These are phyloP conservation scores for Haberlea rhodopensis DNA, from an alignment of 257 asterid species.

Conservation along the genomic window DNA sequence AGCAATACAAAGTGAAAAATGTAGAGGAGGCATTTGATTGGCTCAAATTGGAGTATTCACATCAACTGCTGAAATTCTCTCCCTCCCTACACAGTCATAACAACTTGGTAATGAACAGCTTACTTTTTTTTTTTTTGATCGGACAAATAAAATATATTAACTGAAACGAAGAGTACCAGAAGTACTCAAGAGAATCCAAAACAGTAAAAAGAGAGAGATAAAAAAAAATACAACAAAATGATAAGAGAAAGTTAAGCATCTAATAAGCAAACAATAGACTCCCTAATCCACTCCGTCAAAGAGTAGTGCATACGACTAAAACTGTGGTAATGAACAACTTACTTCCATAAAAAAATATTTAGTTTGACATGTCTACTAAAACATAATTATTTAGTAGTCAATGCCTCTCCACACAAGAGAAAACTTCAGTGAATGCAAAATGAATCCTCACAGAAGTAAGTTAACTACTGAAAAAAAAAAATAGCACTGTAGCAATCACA, in stretches of 20 bases:
- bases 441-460: slow-evolving; percentile 20
- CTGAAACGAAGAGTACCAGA: no score
- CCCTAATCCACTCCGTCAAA: no score
- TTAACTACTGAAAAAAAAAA: slow-evolving; percentile 11
- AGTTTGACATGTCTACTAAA: neutral
- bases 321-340: no score
- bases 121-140: no score
- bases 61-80: slow-evolving; percentile 9
- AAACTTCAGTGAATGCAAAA: slow-evolving; percentile 24
- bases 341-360: neutral
- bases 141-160: no score
- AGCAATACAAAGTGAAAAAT: neutral
- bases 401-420: slow-evolving; percentile 19
- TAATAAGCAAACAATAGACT: no score
- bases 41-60: slow-evolving; percentile 4
- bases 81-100: neutral
- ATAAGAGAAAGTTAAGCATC: no score
- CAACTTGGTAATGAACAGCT: no score
- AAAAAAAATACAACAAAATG: no score
- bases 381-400: slow-evolving; percentile 10
- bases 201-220: no score
- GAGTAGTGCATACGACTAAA: no score
- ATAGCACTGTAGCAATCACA: neutral
- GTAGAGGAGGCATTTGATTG: neutral
- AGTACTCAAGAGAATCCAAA: no score